Base-by-base conservation (phyloP, 352 stramenopile genomes). In the Phytophthora tentaculata region DNA sequence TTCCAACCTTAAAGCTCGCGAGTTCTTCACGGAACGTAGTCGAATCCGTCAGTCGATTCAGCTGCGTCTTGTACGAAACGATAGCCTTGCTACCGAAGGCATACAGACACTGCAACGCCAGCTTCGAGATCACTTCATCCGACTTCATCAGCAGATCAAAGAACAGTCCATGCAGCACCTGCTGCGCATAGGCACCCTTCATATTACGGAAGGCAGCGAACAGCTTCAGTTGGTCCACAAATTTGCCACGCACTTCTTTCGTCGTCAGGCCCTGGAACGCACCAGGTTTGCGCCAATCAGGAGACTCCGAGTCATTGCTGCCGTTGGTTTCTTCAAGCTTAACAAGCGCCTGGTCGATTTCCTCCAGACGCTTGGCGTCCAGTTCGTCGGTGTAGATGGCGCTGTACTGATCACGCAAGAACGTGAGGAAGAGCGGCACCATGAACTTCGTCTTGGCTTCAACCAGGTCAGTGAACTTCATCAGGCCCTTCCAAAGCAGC, bases 121-220 rank as follows among this genome's bases (percentile, higher is more conserved):
- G 66, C 62, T 95, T 93, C 1, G 90, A 96, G 20, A 97, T 65
- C 20, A 88, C 69, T 45, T 95, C 89, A 56, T 98, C 92, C 6
- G 92, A 86, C 65, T 97, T 97, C 75, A 96, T 91, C 48, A 98
- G 69, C 59, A 97, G 71, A n/a, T 95, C 87, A 19, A 94, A 92
- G 72, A 96, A 96, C 19, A 96, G 72, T 23, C 77, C 72, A 65
- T 95, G 90, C 20, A 98, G 79, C 12, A 97, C 60, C 2, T 67
- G 39, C 35, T 96, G 77, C 8, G 86, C 86, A 64, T 84, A 98
- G 28, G 90, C 89, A 16, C 89, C 88, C 56, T 92, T 94, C 78
- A 95, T 92, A 71, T 96, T 96, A 61, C 76, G 91, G 69, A 96
- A 97, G 10, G 67, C 61, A 12, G 84, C 80, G 52, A 97, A 97